Base-by-base conservation (phyloP, 2,329 filamentous ascomycete species). In the Clonostachys rosea region DNA sequence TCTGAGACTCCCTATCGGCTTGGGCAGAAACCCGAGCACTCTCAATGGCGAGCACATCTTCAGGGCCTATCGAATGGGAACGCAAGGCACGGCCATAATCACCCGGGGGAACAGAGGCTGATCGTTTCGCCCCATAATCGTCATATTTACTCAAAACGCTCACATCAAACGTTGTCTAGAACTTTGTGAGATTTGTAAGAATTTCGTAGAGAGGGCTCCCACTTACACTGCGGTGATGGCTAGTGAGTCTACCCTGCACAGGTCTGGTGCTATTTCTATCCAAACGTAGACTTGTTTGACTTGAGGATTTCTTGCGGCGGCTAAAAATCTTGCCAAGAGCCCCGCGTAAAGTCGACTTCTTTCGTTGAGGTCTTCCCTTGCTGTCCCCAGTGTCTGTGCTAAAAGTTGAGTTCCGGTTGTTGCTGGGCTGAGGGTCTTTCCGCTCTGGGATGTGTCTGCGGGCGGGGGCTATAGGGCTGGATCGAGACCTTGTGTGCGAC, bases 1-100 rank as follows among this genome's bases (percentile, higher is more conserved):
- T 64, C 12, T 58, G 54, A 24, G 65, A 62, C 49, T 56, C 63
- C 18, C 61, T 58, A 14, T 79, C 78, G 40, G 68, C 64, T 47
- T 73, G 74, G 40, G 78, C 53, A 3, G 79, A 81, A 56, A 74
- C 79, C 20, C 77, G 75, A 3, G 71, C 75, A 48, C 71, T 78
- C 48, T 76, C 74, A 20, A 78, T 78, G 36, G 70, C 73, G 34
- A 71, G 66, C 20, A 76, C 75, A 53, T 81, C 77, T 36, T 79
- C 73, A 3, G 74, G 74, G 2, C 79, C 76, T 39, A 83, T 66
- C 3, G 81, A 83, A 57, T 85, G 81, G 12, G 81, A 84, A 41
- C 80, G 72, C 36, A 85, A 59, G 3, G 81, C 81, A 40, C 76
- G 71, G 50, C 82, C 78, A 51, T 75, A 81, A 54, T 85, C 81